A percentile compares a stretch with the other conserved stretches of the same genome.
phyloP scores from a whole-genome alignment of 257 asterid genomes.

The Orobanche coerulescens region DNA sequence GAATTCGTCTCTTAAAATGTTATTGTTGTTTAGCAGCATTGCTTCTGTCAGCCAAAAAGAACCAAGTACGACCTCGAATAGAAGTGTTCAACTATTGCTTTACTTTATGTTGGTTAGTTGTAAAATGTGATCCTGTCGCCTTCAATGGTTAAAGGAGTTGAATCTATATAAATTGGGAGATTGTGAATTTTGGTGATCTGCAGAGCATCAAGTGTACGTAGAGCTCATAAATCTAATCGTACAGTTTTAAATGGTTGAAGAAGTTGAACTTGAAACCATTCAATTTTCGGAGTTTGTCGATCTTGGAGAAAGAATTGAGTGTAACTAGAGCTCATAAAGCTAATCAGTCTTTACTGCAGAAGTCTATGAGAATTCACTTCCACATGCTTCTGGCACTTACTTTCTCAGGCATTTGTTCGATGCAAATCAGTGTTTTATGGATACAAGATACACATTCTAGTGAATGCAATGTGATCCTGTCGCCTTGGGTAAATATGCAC shows the following conservation, averaged over 20 bases:
- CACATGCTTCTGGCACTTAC: background rate
- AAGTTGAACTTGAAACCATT: background rate
- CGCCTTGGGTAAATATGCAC: too few relatives aligned
- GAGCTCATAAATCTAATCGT: background rate
- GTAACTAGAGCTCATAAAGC: background rate
- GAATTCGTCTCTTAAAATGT: background rate
- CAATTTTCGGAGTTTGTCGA: background rate
- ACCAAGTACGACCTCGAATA: background rate
- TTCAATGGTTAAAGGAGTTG: background rate
- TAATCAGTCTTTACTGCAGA: background rate
- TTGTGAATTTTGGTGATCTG: background rate
- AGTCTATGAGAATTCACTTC: background rate
- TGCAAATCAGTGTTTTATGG: background rate
- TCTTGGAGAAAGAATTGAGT: background rate
- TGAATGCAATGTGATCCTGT: background rate
- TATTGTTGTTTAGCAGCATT: slow-evolving; percentile 1
- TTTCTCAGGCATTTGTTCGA: background rate
- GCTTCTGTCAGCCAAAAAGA: background rate
- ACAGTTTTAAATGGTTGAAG: background rate
- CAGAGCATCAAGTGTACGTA: background rate
- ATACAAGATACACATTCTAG: background rate
- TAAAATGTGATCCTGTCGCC: background rate
- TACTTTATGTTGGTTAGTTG: background rate
- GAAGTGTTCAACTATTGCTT: background rate
- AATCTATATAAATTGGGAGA: background rate